Evolutionary conservation across 169 alveolate genomes (phyloP).

Genomic region (Plasmodium malariae): DNA sequence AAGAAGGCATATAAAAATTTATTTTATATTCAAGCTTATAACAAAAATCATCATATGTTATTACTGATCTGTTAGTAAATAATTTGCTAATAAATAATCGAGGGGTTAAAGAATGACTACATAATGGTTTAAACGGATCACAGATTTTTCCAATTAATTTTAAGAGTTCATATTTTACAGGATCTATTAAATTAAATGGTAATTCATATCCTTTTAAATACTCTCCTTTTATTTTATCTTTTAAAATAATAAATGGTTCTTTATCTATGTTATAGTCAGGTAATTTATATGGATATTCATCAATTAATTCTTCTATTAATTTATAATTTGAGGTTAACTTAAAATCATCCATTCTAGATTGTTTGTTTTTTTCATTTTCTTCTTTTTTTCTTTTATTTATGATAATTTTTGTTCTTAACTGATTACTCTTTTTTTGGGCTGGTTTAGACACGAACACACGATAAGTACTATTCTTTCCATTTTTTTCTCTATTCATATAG

Average conservation of each 20-base stretch:
- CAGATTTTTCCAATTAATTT: slow-evolving; percentile 85
- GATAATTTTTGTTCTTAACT: slow-evolving; percentile 37
- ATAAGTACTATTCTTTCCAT: neutral
- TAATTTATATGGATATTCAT: slow-evolving; percentile 58
- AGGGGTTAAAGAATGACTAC: slow-evolving; percentile 84
- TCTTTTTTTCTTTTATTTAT: slow-evolving; percentile 72
- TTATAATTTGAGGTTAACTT: slow-evolving; percentile 52
- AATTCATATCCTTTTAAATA: slow-evolving; percentile 82
- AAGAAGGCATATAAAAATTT: slow-evolving; percentile 83
- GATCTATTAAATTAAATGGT: slow-evolving; percentile 84
- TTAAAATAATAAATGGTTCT: slow-evolving; percentile 47
- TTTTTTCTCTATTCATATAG: no score
- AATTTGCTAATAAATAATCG: slow-evolving; percentile 77
- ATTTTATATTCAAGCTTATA: slow-evolving; percentile 82
- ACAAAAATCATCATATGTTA: slow-evolving; percentile 82
- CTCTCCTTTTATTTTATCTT: slow-evolving; percentile 75
- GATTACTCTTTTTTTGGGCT: slow-evolving; percentile 75
- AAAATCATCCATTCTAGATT: slow-evolving; percentile 4
- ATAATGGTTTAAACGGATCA: slow-evolving; percentile 83
- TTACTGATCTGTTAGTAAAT: slow-evolving; percentile 70
- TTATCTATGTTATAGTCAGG: neutral
- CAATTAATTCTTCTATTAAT: slow-evolving; percentile 47
- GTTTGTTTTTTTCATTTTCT: slow-evolving; percentile 42
- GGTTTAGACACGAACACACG: slow-evolving; percentile 58
- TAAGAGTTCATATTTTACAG: slow-evolving; percentile 79